Evolutionary conservation across 2,329 filamentous ascomycete genomes (phyloP), one percentile per base, ranked within the genome.

Genomic region (Aspergillus tanneri): DNA sequence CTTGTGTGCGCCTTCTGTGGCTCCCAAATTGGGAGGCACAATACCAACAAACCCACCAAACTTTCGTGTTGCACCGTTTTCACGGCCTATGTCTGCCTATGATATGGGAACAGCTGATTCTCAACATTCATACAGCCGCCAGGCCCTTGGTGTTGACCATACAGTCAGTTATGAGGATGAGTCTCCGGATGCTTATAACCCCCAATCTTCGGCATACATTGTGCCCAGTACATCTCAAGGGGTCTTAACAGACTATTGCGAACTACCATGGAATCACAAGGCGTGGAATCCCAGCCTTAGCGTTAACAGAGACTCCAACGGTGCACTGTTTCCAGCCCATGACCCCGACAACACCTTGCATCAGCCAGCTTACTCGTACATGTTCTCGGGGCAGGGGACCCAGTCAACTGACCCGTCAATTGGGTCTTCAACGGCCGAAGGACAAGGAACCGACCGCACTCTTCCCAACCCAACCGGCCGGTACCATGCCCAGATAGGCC

Each of bases 141-240:
- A 54, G 6, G 38, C 49, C 2, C 61, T 61, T 25, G 46, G 54
- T 7, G 35, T 61, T 27, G 62, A 61, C 19, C 49, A 53, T 34
- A 41, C 58, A 4, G 47, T 60, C 12, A 60, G 54, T 35, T 72
- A 69, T 50, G 68, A 71, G 4, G 66, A 70, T 2, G 66, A 69
- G 22, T 58, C 60, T 12, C 52, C 61, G 12, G 55, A 56, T 18
- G 51, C 58, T 11, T 74, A 73, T 50, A 55, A 49, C 21, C 49
- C 62, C 19, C 64, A 67, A 43, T 57, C 69, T 8, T 59, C 70
- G 23, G 51, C 60, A 16, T 73, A 71, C 43, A 64, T 69, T 53
- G 54, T 72, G 4, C 61, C 68, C 12, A 65, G 61, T 46, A 62
- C 62, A 7, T 57, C 67, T 10, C 59, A 68, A 6, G 61, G 60